Base-by-base conservation (phyloP, 2,329 filamentous ascomycete species). In the Diplocarpon mali region DNA sequence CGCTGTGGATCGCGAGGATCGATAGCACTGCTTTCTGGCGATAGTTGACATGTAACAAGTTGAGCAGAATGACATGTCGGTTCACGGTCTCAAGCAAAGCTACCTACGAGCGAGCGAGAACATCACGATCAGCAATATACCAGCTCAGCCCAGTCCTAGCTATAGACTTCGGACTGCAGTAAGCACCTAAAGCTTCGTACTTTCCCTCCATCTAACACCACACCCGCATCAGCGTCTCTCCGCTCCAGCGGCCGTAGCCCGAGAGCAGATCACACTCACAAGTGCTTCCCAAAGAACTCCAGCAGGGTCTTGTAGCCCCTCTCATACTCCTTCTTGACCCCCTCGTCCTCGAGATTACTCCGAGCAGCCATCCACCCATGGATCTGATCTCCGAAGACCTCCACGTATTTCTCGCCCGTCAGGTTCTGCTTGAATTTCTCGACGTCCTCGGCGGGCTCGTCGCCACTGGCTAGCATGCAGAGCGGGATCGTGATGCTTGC, bases 381-480 rank as follows among this genome's bases (percentile, higher is more conserved):
- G 53, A 67, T 65, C 66, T 73, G 74, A 40, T 60, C 67, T 1
- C 47, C 41, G 51, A 72, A 76, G 1, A 64, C 73, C 54, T 73
- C 69, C 12, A 75, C 66, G 45, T 68, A 55, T 13, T 68, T 67
- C 8, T 63, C 61, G n/a, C 60, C 64, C 32, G 62, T 61, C 17
- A 76, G 52, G 6, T 67, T 62, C 37, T 65, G 57, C 45, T 65
- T 61, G 52, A 70, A 73, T 35, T 64, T 62, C 35, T 65, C 62
- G 1, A 73, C 66, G 0, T 62, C 60, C 0, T 69, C 67, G 0
- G 54, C 62, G 3, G 64, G 58, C 57, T 67, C 85, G 78, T 85
- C 81, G 57, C 73, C 73, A 29, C 79, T 83, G 1, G 82, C 79
- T 1, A 86, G 68, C 54, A 83, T 54, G 44, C 71, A 67, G 34